A percentile compares a stretch with the other conserved stretches of the same genome.
These are phyloP conservation scores for Anisodus tanguticus DNA, from an alignment of 257 asterid species.

Conservation along the genomic window DNA sequence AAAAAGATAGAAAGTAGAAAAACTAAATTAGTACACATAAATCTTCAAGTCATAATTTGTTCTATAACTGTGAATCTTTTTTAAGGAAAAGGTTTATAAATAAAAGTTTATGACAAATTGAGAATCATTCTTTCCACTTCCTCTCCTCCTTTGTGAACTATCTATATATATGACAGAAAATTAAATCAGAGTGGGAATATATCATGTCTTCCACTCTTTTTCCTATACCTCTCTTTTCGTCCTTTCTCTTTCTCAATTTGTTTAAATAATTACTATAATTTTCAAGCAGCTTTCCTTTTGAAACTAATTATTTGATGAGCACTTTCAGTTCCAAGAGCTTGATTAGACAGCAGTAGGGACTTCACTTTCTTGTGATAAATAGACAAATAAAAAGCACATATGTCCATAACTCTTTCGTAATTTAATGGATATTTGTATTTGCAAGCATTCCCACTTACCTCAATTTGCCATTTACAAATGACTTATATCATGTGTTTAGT, in stretches of 20 bases:
- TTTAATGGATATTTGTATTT: not conserved
- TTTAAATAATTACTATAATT: conserved; percentile 17
- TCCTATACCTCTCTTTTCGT: not conserved
- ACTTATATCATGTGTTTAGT: not conserved
- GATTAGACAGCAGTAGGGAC: conserved; percentile 40
- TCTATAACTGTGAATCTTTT: not conserved
- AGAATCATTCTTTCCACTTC: conserved; percentile 37
- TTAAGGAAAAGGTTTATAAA: conserved; percentile 4
- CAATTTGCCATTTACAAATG: not conserved
- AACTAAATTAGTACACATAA: conserved; percentile 22
- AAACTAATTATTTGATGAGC: conserved; percentile 24
- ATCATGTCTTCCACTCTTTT: conserved; percentile 33
- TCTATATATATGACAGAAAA: conserved; percentile 31
- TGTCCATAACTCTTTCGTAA: not conserved
- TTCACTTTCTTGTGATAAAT: conserved; percentile 29
- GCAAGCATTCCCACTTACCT: conserved; percentile 25
- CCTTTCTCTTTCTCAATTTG: conserved; percentile 10
- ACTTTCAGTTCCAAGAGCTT: conserved; percentile 25
- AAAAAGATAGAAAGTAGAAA: not conserved
- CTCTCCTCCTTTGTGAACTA: conserved; percentile 28
- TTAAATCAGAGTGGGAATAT: conserved; percentile 37
- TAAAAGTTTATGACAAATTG: not conserved
- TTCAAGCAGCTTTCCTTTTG: conserved; percentile 5
- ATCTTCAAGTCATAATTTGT: conserved; percentile 18
- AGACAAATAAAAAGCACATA: conserved; percentile 23